Evolutionary conservation across 2,329 filamentous ascomycete genomes (phyloP), one percentile per base, ranked within the genome.

Genomic region (Alternaria incomplexa): DNA sequence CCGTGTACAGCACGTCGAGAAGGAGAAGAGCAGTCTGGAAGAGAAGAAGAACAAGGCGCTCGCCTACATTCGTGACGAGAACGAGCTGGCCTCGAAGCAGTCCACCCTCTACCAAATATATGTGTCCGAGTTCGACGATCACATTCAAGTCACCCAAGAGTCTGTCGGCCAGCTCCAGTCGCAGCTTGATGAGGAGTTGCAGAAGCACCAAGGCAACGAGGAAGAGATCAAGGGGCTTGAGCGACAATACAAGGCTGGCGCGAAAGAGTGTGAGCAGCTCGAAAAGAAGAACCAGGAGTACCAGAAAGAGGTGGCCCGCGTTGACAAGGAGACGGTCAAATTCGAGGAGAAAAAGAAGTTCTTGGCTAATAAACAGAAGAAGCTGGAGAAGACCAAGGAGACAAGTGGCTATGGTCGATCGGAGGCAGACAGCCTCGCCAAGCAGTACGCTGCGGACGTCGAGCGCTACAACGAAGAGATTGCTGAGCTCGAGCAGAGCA

Each of bases 341-440:
- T 94, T 97, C 70, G 95, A 98, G 68, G 96, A 99, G 81, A 98
- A 98, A 85, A 91, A 91, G 79, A 99, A 99, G 78, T 98, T 98
- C 80, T 82, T 99, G 68, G 85, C 87, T 3, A 91, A 90, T 74
- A 99, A 99, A 83, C 90, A 92, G 73, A 97, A 96, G 84, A 99
- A 99, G 82, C 86, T 97, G 13, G 93, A 98, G 69, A 98, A 97
- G 83, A 88, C 91, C 0, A 92, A 96, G 64, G 85, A 89, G 58
- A 91, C 90, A 48, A 93, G 92, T 63, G 92, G 92, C 66, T 89
- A 90, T 61, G 89, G 91, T 6, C 87, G 89, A 1, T 86, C 87
- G 1, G 93, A 96, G 71, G 91, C 93, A 4, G 87, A 90, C 40
- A 90, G 91, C 65, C 88, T 93, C 9, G 91, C 96, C 11, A 89